These are phyloP conservation scores for Setomelanomma holmii DNA, from an alignment of 2,329 filamentous ascomycete species.

Conservation along the genomic window DNA sequence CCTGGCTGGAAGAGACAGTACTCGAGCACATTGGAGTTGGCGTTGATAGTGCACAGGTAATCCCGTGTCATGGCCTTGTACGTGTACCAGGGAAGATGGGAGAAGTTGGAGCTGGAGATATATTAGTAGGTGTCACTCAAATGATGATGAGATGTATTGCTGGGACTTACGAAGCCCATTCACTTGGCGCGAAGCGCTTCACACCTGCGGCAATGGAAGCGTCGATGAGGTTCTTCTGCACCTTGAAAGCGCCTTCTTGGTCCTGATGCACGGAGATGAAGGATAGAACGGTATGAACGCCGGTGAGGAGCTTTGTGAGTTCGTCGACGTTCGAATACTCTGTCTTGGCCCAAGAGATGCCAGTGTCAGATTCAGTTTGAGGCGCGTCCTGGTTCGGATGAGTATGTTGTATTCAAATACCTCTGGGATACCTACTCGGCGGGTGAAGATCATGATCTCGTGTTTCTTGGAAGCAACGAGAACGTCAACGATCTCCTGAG, in stretches of 20 bases:
- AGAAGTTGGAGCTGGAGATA: constrained; percentile 33
- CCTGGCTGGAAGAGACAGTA: constrained; percentile 63
- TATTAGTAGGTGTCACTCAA: no score
- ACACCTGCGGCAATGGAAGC: constrained; percentile 29
- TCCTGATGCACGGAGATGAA: constrained; percentile 53
- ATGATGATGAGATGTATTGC: not conserved
- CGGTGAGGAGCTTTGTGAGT: constrained; percentile 44
- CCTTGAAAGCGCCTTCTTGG: constrained; percentile 7
- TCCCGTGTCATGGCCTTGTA: constrained; percentile 56
- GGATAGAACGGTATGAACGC: constrained; percentile 60
- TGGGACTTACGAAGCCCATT: constrained; percentile 30
- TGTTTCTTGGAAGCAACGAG: constrained; percentile 58
- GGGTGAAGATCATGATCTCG: constrained; percentile 57
- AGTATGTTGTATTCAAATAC: not conserved
- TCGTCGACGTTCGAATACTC: constrained; percentile 10
- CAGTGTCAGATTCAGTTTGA: not conserved
- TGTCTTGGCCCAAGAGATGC: constrained; percentile 1
- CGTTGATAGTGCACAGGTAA: constrained; percentile 61
- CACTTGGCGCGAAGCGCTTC: constrained; percentile 33
- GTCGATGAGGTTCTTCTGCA: constrained; percentile 29
- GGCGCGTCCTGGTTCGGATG: not conserved
- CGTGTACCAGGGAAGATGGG: constrained; percentile 56
- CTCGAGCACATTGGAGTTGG: constrained; percentile 58
- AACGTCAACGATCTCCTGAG: constrained; percentile 59
- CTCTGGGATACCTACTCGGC: constrained; percentile 25